Percentiles rank a stretch among this genome's conserved stretches.
Evolutionary conservation across 495 filamentous ascomycete species (phyloP).

Genomic region (Lentithecium fluviatile): DNA sequence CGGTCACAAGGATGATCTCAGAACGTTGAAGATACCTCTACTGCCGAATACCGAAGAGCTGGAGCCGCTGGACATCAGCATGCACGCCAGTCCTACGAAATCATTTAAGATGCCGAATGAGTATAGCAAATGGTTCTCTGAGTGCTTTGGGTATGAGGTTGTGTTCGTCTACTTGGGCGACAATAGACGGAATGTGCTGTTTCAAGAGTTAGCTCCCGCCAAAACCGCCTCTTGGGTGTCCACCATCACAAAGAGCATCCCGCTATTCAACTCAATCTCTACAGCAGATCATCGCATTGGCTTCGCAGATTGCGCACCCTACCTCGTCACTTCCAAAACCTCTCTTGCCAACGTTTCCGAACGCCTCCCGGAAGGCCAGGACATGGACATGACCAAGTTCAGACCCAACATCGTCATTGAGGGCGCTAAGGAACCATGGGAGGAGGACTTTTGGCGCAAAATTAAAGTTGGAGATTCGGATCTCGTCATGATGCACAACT

Average conservation of each 20-base stretch:
- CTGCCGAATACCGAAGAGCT: conserved; percentile 54
- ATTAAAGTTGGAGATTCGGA: conserved; percentile 44
- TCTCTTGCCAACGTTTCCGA: conserved; percentile 66
- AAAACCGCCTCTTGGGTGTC: conserved; percentile 52
- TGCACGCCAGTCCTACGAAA: conserved; percentile 63
- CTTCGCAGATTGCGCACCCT: conserved; percentile 80
- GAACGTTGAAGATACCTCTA: conserved; percentile 59
- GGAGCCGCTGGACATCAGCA: conserved; percentile 53
- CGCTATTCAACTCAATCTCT: conserved; percentile 30
- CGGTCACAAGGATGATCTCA: conserved; percentile 29
- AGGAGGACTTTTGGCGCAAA: conserved; percentile 86
- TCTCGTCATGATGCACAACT: conserved; percentile 72
- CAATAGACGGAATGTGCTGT: conserved; percentile 62
- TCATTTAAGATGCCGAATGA: conserved; percentile 65
- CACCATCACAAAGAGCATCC: conserved; percentile 45
- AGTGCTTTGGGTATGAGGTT: conserved; percentile 65
- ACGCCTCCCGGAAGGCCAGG: conserved; percentile 54
- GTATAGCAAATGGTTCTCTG: conserved; percentile 73
- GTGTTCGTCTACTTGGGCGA: conserved; percentile 68
- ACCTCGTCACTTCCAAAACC: conserved; percentile 67
- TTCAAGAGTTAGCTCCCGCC: conserved; percentile 43
- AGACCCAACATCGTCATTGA: conserved; percentile 80
- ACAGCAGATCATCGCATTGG: conserved; percentile 52
- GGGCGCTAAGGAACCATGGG: conserved; percentile 60
- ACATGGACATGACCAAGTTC: conserved; percentile 78